Percentiles rank a stretch among this genome's conserved stretches.
Conservation (phyloP, 192 early-diverging fungal species). For the Mortierella alpina region DNA sequence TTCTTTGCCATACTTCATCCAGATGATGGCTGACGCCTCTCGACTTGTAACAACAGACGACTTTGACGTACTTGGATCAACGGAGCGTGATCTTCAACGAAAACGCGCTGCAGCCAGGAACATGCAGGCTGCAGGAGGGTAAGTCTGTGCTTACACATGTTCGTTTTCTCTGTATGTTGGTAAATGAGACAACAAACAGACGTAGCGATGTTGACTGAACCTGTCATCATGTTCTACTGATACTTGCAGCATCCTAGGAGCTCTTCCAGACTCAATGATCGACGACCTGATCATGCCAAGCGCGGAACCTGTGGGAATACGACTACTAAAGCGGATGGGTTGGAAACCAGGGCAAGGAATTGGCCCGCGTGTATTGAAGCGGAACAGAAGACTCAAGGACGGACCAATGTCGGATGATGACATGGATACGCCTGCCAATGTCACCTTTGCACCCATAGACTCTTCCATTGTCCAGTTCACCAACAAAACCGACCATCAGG, state of each 20-base stretch:
- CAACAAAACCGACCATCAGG: constrained; percentile 67
- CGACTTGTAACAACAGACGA: constrained; percentile 73
- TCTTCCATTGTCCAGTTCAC: constrained; percentile 57
- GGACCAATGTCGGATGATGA: constrained; percentile 45
- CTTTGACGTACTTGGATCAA: constrained; percentile 74
- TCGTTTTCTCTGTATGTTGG: too few species aligned
- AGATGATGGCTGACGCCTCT: constrained; percentile 61
- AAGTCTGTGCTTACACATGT: not conserved
- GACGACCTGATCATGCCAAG: constrained; percentile 72
- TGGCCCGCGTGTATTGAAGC: constrained; percentile 73
- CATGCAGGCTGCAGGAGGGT: constrained; percentile 62
- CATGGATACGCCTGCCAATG: constrained; percentile 58
- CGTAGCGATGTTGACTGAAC: too few species aligned
- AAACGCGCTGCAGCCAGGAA: constrained; percentile 57
- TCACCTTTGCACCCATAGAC: constrained; percentile 78
- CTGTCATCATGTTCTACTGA: not conserved
- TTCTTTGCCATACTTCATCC: not conserved
- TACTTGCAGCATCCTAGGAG: constrained; percentile 12
- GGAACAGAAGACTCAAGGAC: constrained; percentile 24
- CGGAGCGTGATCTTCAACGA: constrained; percentile 66
- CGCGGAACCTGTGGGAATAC: constrained; percentile 69
- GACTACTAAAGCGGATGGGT: constrained; percentile 83
- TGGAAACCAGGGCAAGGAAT: constrained; percentile 90
- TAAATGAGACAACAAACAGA: too few species aligned
- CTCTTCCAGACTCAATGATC: constrained; percentile 59